Evolutionary conservation across 2,329 filamentous ascomycete genomes (phyloP).

Genomic region (Pseudofabraea citricarpa): DNA sequence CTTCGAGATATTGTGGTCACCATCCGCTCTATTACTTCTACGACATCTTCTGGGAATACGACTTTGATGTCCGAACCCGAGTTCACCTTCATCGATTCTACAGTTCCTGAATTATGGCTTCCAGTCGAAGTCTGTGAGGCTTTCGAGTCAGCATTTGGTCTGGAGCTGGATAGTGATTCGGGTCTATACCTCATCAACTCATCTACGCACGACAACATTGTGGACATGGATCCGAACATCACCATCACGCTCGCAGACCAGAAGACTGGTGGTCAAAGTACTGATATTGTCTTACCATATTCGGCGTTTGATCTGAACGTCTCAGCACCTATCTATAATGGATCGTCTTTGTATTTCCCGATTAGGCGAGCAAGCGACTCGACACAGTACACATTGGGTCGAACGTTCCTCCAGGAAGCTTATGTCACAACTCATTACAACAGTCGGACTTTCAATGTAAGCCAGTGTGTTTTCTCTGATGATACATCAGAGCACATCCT

Average conservation of each 20-base stretch:
- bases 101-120: slow-evolving; percentile 29
- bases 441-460: slow-evolving; percentile 22
- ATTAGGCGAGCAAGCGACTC: slow-evolving; percentile 15
- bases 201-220: slow-evolving; percentile 19
- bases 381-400: slow-evolving; percentile 20
- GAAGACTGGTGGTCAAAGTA: slow-evolving; percentile 12
- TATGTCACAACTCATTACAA: slow-evolving; percentile 25
- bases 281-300: slow-evolving; percentile 23
- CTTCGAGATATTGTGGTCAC: slow-evolving; percentile 34
- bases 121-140: slow-evolving; percentile 25
- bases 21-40: slow-evolving; percentile 32
- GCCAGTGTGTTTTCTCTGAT: slow-evolving; percentile 18
- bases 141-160: slow-evolving; percentile 29
- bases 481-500: slow-evolving; percentile 6
- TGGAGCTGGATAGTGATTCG: slow-evolving; percentile 22
- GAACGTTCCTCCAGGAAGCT: slow-evolving; percentile 26
- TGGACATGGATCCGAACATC: slow-evolving; percentile 22
- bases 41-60: slow-evolving; percentile 11
- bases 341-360: slow-evolving; percentile 22
- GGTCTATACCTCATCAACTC: slow-evolving; percentile 27
- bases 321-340: slow-evolving; percentile 12
- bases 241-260: slow-evolving; percentile 23
- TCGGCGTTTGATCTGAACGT: slow-evolving; percentile 21
- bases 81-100: slow-evolving; percentile 28
- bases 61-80: slow-evolving; percentile 15